Percentiles rank a stretch among this genome's conserved stretches.
Evolutionary conservation across 148 eudicot species (phyloP).

Genomic region (Rhododendron ovatum): DNA sequence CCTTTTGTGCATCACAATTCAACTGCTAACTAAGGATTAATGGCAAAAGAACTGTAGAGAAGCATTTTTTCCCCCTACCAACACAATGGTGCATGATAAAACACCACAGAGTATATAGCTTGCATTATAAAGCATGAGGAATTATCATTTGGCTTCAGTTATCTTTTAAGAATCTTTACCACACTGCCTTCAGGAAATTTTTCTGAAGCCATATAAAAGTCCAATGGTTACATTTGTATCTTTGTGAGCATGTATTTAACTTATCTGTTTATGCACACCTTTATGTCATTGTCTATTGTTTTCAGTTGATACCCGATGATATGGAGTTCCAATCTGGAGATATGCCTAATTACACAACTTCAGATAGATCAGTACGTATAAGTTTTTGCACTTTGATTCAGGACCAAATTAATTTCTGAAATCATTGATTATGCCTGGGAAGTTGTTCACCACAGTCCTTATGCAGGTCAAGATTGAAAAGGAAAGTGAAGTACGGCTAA

Average conservation of each 20-base stretch:
- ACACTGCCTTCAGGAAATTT: not conserved
- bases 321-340: constrained; percentile 98
- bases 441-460: constrained; percentile 7
- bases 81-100: not conserved
- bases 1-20: not conserved
- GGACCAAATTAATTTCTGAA: not conserved
- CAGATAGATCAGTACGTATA: constrained; percentile 84
- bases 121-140: not conserved
- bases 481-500: constrained; percentile 89
- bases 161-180: not conserved
- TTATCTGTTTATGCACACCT: not conserved
- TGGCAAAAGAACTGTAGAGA: not conserved
- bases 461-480: constrained; percentile 86
- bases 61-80: not conserved
- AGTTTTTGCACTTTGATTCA: not conserved
- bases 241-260: not conserved
- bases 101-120: not conserved
- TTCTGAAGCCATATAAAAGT: not conserved
- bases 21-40: not conserved
- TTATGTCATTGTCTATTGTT: not conserved
- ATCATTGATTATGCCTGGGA: constrained; percentile 8
- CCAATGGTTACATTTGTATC: not conserved
- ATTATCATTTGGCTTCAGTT: not conserved
- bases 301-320: constrained; percentile 92
- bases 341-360: constrained; percentile 80